Conservation (phyloP, 1,284 basidiomycete genomes). For the Cryptococcus amylolentus region DNA sequence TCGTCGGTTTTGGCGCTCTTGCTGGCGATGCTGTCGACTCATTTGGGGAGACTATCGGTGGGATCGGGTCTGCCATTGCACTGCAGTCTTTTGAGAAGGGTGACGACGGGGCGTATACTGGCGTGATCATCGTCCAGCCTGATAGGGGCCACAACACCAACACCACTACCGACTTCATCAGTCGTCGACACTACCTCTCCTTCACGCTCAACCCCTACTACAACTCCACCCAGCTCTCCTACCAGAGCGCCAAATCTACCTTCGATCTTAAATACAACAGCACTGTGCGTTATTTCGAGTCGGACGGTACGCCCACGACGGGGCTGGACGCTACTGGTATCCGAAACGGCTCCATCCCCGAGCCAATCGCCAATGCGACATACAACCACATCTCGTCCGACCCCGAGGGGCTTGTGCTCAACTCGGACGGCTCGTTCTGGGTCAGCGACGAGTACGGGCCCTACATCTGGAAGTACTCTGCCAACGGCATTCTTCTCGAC, state of each 20-base stretch:
- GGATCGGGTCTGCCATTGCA: constrained; percentile 36
- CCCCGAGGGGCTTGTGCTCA: constrained; percentile 60
- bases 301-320: constrained; percentile 54
- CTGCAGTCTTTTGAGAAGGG: constrained; percentile 16
- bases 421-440: constrained; percentile 62
- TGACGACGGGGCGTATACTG: constrained; percentile 43
- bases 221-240: constrained; percentile 53
- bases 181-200: constrained; percentile 58
- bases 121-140: constrained; percentile 56
- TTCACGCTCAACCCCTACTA: constrained; percentile 62
- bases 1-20: constrained; percentile 46
- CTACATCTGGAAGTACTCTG: constrained; percentile 60
- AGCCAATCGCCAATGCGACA: constrained; percentile 30
- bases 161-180: constrained; percentile 60
- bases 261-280: constrained; percentile 57
- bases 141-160: constrained; percentile 52
- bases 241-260: constrained; percentile 56
- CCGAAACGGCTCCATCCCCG: constrained; percentile 32
- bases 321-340: constrained; percentile 60
- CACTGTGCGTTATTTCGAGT: constrained; percentile 60
- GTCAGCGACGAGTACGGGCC: constrained; percentile 68
- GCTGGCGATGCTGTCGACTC: constrained; percentile 31
- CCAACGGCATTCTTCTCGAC: constrained; percentile 55
- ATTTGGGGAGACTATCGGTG: constrained; percentile 43
- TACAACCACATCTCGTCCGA: constrained; percentile 59